A percentile compares a stretch with the other conserved stretches of the same genome.
phyloP scores from a whole-genome alignment of 225 moss, liverwort and hornwort species.

The Sphagnum tenellum region DNA sequence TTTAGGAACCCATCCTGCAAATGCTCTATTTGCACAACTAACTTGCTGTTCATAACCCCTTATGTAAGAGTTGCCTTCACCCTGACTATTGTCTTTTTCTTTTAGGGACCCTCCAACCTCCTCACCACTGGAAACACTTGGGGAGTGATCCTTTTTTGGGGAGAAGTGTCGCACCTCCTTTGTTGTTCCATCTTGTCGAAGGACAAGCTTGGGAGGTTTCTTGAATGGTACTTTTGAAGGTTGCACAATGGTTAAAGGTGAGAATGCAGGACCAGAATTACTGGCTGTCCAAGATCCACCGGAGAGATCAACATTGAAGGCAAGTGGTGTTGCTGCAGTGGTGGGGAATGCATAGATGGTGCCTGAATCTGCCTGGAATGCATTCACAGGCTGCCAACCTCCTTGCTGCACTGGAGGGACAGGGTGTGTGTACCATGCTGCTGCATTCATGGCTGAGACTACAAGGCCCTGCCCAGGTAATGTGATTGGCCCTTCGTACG shows the following conservation, averaged over 20 bases:
- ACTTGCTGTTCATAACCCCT: conserved; percentile 14
- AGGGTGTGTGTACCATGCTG: conserved; percentile 13
- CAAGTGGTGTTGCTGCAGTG: conserved; percentile 12
- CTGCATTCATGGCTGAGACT: conserved; percentile 21
- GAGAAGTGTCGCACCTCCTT: conserved; percentile 40
- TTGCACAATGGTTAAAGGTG: conserved; percentile 33
- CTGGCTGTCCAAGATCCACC: conserved; percentile 20
- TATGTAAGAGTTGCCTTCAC: not conserved
- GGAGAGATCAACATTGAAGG: conserved; percentile 9
- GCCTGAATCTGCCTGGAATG: conserved; percentile 22
- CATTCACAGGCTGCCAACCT: conserved; percentile 24
- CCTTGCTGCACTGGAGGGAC: conserved; percentile 4
- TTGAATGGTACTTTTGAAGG: conserved; percentile 43
- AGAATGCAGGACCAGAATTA: conserved; percentile 24
- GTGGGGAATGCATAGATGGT: conserved; percentile 22
- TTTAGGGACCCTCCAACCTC: conserved; percentile 10
- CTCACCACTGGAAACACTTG: conserved; percentile 35
- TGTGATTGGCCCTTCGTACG: conserved; percentile 18
- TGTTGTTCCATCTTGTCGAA: conserved; percentile 36
- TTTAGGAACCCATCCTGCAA: conserved; percentile 5
- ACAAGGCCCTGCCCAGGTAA: conserved; percentile 17
- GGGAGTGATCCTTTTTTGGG: conserved; percentile 22
- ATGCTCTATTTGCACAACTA: not conserved
- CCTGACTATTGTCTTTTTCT: conserved; percentile 14
- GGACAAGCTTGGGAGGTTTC: conserved; percentile 42